Evolutionary conservation across 768 basidiomycete genomes (phyloP).

Genomic region (Hortiboletus campestris): DNA sequence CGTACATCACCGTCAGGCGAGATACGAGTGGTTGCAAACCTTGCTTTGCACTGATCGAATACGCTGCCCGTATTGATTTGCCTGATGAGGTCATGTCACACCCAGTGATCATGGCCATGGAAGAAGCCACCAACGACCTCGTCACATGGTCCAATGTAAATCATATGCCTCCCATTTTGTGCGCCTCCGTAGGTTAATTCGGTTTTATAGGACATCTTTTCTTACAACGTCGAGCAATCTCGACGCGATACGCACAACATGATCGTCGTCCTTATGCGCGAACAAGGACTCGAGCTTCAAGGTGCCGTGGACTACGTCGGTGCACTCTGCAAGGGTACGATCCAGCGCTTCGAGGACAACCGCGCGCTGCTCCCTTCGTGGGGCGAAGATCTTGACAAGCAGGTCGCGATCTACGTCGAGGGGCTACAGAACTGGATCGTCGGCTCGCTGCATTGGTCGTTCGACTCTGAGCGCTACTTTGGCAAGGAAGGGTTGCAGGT

Average conservation of each 20-base stretch:
- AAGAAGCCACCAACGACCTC: slow-evolving; percentile 49
- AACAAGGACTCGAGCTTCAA: slow-evolving; percentile 57
- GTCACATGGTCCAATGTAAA: slow-evolving; percentile 48
- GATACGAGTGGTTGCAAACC: slow-evolving; percentile 54
- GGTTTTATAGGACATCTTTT: slow-evolving; percentile 60
- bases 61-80: slow-evolving; percentile 48
- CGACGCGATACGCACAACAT: slow-evolving; percentile 70
- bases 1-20: slow-evolving; percentile 52
- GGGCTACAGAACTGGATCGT: slow-evolving; percentile 74
- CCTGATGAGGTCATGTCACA: slow-evolving; percentile 55
- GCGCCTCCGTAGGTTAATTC: neutral
- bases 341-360: slow-evolving; percentile 51
- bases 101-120: slow-evolving; percentile 44
- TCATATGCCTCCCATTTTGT: neutral
- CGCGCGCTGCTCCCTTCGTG: slow-evolving; percentile 55
- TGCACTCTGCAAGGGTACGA: slow-evolving; percentile 53
- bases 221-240: slow-evolving; percentile 74
- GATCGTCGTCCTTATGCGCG: slow-evolving; percentile 65
- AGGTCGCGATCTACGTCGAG: slow-evolving; percentile 55
- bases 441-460: slow-evolving; percentile 73
- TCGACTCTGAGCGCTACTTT: slow-evolving; percentile 68
- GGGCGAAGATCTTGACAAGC: slow-evolving; percentile 56
- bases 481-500: slow-evolving; percentile 53
- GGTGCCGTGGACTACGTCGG: slow-evolving; percentile 65
- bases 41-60: slow-evolving; percentile 54